Conservation (phyloP, 768 basidiomycete genomes). For the Ephemerocybe angulata region DNA sequence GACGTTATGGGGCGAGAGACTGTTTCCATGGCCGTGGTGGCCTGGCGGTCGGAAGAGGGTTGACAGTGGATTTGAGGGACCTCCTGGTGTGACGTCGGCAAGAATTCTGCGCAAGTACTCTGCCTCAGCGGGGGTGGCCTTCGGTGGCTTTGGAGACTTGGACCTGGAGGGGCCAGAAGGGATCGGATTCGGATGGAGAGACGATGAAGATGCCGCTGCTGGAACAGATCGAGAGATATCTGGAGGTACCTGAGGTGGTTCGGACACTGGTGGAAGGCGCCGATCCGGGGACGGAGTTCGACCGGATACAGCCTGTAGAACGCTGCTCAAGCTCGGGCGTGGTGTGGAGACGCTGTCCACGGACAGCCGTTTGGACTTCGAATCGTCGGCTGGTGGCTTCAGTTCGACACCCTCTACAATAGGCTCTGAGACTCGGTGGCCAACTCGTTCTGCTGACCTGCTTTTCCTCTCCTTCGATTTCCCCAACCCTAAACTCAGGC, state of each 20-base stretch:
- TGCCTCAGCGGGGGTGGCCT: constrained; percentile 52
- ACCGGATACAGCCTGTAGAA: neutral
- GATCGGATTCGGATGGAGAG: neutral
- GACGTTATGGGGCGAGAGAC: constrained; percentile 24
- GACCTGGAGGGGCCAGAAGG: constrained; percentile 22
- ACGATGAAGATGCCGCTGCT: neutral
- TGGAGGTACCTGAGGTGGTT: too few relatives aligned
- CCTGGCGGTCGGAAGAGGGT: constrained; percentile 7
- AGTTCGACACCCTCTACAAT: constrained; percentile 18
- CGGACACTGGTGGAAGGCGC: too few relatives aligned
- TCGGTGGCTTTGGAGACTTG: constrained; percentile 50
- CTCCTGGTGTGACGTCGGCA: constrained; percentile 50
- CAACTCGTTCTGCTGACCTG: constrained; percentile 26
- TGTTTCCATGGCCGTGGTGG: constrained; percentile 14
- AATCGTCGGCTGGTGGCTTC: neutral
- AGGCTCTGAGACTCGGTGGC: constrained; percentile 14
- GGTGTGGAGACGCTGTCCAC: constrained; percentile 8
- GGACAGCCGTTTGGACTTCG: neutral
- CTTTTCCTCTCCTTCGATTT: constrained; percentile 37
- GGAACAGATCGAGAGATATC: constrained; percentile 3
- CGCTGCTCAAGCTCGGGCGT: neutral
- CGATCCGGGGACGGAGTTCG: constrained; percentile 2
- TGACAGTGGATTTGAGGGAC: constrained; percentile 34
- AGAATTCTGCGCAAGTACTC: constrained; percentile 68
- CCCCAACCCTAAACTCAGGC: constrained; percentile 52